Evolutionary conservation across 768 basidiomycete genomes (phyloP).

Genomic region (Clitopilus hobsonii): DNA sequence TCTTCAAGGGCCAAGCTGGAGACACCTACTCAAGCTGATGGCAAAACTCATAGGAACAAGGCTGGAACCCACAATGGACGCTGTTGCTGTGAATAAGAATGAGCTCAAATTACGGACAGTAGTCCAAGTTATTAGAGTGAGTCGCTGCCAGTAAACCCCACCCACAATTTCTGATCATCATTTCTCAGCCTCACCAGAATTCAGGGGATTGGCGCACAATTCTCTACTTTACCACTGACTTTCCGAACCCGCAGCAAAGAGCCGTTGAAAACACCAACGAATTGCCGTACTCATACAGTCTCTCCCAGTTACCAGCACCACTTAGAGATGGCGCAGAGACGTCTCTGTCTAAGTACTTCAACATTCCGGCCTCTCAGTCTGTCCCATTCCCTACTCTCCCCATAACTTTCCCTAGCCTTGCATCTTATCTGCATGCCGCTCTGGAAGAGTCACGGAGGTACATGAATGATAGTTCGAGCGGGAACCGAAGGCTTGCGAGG

Average conservation of each 20-base stretch:
- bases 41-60: conserved; percentile 66
- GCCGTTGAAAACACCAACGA: conserved; percentile 51
- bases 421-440: conserved; percentile 68
- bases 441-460: conserved; percentile 65
- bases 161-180: neutral
- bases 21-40: conserved; percentile 68
- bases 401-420: conserved; percentile 70
- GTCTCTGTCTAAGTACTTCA: conserved; percentile 62
- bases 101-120: conserved; percentile 66
- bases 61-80: conserved; percentile 68
- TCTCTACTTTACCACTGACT: conserved; percentile 74
- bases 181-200: conserved; percentile 48
- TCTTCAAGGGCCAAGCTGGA: conserved; percentile 72
- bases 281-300: conserved; percentile 69
- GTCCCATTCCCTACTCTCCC: conserved; percentile 70
- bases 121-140: conserved; percentile 74
- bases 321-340: conserved; percentile 64
- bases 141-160: no score
- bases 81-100: conserved; percentile 50
- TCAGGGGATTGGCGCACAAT: conserved; percentile 68
- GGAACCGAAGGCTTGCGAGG: conserved; percentile 64
- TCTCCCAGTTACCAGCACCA: conserved; percentile 54
- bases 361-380: conserved; percentile 54
- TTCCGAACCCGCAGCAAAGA: conserved; percentile 49
- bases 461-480: conserved; percentile 53